These are phyloP conservation scores for Candolleomyces aberdarensis DNA, from an alignment of 768 basidiomycete genomes.

Conservation along the genomic window DNA sequence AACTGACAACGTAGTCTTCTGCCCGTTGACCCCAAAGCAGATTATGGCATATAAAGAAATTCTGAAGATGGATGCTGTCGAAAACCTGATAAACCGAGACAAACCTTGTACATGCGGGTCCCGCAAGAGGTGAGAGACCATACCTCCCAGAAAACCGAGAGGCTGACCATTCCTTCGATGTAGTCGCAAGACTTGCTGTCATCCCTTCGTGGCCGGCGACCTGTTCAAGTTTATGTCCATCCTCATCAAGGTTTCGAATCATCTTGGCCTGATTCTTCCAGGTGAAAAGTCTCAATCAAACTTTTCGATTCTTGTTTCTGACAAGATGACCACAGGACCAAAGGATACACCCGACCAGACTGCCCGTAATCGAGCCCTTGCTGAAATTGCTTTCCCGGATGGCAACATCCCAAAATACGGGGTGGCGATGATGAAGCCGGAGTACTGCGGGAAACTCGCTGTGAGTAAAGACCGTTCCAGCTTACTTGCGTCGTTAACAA, in stretches of 20 bases:
- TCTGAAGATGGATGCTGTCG: slow-evolving; percentile 59
- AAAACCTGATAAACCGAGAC: slow-evolving; percentile 69
- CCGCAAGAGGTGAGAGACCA: slow-evolving; percentile 42
- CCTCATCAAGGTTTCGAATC: slow-evolving; percentile 87
- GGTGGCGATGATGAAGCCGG: slow-evolving; percentile 56
- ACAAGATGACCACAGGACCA: slow-evolving; percentile 43
- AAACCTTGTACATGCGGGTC: slow-evolving; percentile 74
- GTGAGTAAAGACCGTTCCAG: slow-evolving; percentile 38
- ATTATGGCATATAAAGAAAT: slow-evolving; percentile 71
- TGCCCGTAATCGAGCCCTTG: slow-evolving; percentile 55
- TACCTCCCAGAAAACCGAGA: background rate
- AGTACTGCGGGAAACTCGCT: slow-evolving; percentile 83
- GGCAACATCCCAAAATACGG: slow-evolving; percentile 55
- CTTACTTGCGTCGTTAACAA: background rate
- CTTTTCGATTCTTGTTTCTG: background rate
- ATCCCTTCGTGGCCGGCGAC: slow-evolving; percentile 51
- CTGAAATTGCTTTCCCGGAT: slow-evolving; percentile 60
- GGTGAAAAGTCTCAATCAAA: slow-evolving; percentile 34
- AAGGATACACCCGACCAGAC: slow-evolving; percentile 65
- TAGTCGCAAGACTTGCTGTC: slow-evolving; percentile 43
- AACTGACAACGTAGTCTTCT: slow-evolving; percentile 90
- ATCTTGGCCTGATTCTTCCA: slow-evolving; percentile 82
- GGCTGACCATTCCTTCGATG: background rate
- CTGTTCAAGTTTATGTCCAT: slow-evolving; percentile 78
- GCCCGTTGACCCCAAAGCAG: slow-evolving; percentile 76